Conservation (phyloP, 352 stramenopile species). For the Phytophthora rubi region DNA sequence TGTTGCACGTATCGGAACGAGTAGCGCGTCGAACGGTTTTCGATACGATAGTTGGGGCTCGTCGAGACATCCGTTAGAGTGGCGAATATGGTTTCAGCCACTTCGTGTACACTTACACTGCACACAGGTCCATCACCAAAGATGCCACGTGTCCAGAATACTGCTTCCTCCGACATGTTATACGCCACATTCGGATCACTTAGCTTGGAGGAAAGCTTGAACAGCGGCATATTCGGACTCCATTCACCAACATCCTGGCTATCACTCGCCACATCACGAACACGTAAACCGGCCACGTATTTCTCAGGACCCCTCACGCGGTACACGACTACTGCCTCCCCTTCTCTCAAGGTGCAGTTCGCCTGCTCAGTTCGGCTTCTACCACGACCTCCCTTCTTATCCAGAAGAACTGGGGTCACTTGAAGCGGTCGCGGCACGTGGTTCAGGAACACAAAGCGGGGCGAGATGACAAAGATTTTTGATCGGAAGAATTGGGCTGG, state of each 20-base stretch:
- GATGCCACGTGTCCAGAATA: constrained; percentile 73
- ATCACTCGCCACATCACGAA: constrained; percentile 68
- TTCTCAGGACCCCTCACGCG: constrained; percentile 74
- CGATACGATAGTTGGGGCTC: constrained; percentile 80
- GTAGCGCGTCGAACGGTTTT: constrained; percentile 81
- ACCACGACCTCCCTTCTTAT: constrained; percentile 67
- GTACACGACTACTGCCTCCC: constrained; percentile 73
- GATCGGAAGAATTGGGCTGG: constrained; percentile 84
- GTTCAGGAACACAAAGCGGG: constrained; percentile 79
- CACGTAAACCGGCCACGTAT: constrained; percentile 63
- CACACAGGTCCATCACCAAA: constrained; percentile 79
- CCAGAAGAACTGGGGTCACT: constrained; percentile 75
- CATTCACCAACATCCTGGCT: constrained; percentile 62
- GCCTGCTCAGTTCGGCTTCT: constrained; percentile 43
- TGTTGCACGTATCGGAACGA: constrained; percentile 82
- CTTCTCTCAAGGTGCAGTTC: constrained; percentile 56
- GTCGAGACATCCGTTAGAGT: constrained; percentile 74
- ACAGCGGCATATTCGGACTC: constrained; percentile 59
- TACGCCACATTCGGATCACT: constrained; percentile 50
- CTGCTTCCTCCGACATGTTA: constrained; percentile 53
- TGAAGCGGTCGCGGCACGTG: constrained; percentile 66
- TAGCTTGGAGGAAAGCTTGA: constrained; percentile 47
- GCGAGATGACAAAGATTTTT: constrained; percentile 83
- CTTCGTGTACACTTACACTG: constrained; percentile 65
- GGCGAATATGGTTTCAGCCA: constrained; percentile 74